These are phyloP conservation scores for Metschnikowia lochheadii DNA, from an alignment of 805 yeast species.

Conservation along the genomic window DNA sequence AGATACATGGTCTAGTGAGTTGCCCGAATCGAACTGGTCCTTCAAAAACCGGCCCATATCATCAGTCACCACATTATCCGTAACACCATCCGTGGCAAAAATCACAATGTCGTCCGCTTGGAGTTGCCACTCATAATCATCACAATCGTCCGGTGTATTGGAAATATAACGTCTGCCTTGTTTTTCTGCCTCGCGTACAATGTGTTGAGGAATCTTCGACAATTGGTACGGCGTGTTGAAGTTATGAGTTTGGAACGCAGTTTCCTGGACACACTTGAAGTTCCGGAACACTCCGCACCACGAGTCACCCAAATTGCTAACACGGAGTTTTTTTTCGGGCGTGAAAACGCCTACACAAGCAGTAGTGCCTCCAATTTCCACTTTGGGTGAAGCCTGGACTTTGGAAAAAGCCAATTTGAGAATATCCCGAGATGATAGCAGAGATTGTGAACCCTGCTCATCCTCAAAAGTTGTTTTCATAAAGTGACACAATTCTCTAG, in stretches of 20 bases:
- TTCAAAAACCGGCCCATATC: conserved; percentile 68
- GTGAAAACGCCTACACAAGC: conserved; percentile 77
- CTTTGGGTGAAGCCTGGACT: conserved; percentile 52
- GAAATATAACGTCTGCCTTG: conserved; percentile 62
- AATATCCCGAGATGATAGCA: conserved; percentile 42
- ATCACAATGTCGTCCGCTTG: conserved; percentile 70
- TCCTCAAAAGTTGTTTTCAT: conserved; percentile 41
- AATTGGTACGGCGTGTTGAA: conserved; percentile 92
- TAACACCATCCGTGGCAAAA: conserved; percentile 91
- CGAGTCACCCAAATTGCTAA: conserved; percentile 90
- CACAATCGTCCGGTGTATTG: conserved; percentile 68
- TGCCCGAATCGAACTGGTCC: conserved; percentile 42
- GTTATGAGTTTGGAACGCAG: conserved; percentile 75
- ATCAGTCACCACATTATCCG: conserved; percentile 72
- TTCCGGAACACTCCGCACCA: conserved; percentile 86
- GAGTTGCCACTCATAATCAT: conserved; percentile 60
- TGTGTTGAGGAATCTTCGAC: conserved; percentile 71
- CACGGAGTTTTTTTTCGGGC: conserved; percentile 50
- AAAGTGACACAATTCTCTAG: conserved; percentile 67
- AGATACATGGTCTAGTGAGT: conserved; percentile 43
- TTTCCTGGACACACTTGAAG: conserved; percentile 55
- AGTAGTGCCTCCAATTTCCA: conserved; percentile 90
- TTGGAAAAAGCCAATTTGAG: conserved; percentile 54
- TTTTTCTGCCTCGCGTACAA: conserved; percentile 48
- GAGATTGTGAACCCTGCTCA: conserved; percentile 5